Evolutionary conservation across 192 early-diverging fungal species (phyloP).

Genomic region (Allomyces arbusculus): DNA sequence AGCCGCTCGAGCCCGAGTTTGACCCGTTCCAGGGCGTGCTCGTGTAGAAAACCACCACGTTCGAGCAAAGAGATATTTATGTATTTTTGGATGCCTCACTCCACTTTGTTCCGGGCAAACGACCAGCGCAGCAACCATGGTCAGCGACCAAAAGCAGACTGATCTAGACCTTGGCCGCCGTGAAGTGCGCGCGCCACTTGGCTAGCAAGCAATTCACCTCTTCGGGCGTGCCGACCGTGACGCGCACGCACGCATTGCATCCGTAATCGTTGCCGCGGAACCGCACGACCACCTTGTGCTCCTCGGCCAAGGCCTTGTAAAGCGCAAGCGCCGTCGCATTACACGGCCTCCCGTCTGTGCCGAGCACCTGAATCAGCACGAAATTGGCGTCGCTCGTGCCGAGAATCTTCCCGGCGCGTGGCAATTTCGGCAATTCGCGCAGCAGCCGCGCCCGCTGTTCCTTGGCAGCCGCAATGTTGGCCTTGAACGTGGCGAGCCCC

Average conservation of each 20-base stretch:
- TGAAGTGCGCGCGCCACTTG: slow-evolving; percentile 3
- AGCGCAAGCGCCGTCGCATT: slow-evolving; percentile 50
- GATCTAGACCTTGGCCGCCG: not conserved
- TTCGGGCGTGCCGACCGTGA: slow-evolving; percentile 74
- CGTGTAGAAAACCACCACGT: no score
- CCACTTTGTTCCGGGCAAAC: no score
- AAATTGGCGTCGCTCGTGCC: slow-evolving; percentile 93
- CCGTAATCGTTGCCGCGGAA: slow-evolving; percentile 84
- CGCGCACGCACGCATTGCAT: slow-evolving; percentile 78
- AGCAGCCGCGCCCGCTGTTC: slow-evolving; percentile 49
- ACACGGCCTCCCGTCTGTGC: slow-evolving; percentile 28
- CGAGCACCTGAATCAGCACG: slow-evolving; percentile 64
- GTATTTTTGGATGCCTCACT: no score
- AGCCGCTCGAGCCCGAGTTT: no score
- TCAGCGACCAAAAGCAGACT: no score
- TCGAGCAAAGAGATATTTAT: no score
- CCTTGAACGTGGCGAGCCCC: slow-evolving; percentile 45
- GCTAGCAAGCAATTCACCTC: slow-evolving; percentile 55
- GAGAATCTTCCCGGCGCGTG: slow-evolving; percentile 48
- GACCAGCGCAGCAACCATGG: no score
- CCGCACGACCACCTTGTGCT: slow-evolving; percentile 72
- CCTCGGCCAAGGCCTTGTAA: slow-evolving; percentile 71
- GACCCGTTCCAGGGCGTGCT: no score
- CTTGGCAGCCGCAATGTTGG: slow-evolving; percentile 33
- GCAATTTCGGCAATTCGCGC: slow-evolving; percentile 31